Conservation (phyloP, 371 early-diverging fungal species). For the Funneliformis caledonium region DNA sequence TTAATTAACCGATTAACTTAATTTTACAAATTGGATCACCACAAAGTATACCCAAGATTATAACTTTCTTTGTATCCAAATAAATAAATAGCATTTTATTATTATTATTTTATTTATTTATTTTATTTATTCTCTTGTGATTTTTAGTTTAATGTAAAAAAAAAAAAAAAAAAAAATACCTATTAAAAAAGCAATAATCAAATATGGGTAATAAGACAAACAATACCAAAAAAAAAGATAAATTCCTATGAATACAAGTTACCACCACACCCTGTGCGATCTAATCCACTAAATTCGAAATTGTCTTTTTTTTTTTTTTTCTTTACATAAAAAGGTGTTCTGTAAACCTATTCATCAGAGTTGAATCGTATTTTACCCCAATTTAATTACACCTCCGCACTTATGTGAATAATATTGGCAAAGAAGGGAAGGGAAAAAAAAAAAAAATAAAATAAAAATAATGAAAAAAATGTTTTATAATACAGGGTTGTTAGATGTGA, state of each 20-base stretch:
- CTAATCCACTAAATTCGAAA: background rate
- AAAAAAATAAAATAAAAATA: too few relatives aligned
- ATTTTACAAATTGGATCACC: too few relatives aligned
- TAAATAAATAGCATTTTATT: too few relatives aligned
- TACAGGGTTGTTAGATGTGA: background rate
- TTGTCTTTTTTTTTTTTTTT: background rate
- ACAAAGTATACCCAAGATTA: too few relatives aligned
- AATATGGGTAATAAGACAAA: background rate
- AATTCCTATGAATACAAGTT: background rate
- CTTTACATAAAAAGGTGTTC: background rate
- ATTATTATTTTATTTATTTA: too few relatives aligned
- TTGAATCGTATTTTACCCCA: background rate
- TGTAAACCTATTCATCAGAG: background rate
- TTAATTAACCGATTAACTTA: too few relatives aligned
- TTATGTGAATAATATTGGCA: background rate
- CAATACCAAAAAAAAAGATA: too few relatives aligned
- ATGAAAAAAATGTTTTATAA: background rate
- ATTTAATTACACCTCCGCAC: background rate
- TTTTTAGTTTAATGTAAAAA: too few relatives aligned
- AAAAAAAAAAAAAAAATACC: background rate
- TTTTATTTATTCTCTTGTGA: too few relatives aligned
- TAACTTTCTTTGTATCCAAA: too few relatives aligned
- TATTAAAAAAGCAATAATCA: background rate
- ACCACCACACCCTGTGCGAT: background rate
- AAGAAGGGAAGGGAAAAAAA: too few relatives aligned